Evolutionary conservation across 129 eudicot genomes (phyloP).

Genomic region (Pittosporum tobira): DNA sequence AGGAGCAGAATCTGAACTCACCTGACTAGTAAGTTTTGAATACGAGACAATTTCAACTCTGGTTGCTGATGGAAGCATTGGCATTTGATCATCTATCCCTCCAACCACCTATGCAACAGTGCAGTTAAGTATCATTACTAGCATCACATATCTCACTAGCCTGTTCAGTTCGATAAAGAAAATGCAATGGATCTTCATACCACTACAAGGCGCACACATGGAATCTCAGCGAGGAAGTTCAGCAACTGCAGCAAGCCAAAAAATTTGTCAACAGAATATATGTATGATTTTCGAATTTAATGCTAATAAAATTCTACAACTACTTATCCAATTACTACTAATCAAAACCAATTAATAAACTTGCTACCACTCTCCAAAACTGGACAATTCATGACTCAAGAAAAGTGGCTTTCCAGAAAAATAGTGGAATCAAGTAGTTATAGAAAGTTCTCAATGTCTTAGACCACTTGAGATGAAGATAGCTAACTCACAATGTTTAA

Average conservation of each 20-base stretch:
- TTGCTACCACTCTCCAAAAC: not conserved
- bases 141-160: not conserved
- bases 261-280: not conserved
- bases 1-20: slow-evolving; percentile 17
- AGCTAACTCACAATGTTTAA: slow-evolving; percentile 51
- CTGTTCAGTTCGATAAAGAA: not conserved
- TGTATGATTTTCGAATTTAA: not conserved
- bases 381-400: not conserved
- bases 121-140: not conserved
- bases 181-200: slow-evolving; percentile 26
- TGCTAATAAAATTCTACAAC: not conserved
- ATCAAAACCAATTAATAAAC: not conserved
- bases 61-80: slow-evolving; percentile 59
- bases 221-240: slow-evolving; percentile 84
- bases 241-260: slow-evolving; percentile 43
- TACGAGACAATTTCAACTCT: slow-evolving; percentile 63
- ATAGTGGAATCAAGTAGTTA: not conserved
- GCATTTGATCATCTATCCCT: slow-evolving; percentile 65
- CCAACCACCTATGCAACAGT: slow-evolving; percentile 64
- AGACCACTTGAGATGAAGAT: not conserved
- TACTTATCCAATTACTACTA: not conserved
- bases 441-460: slow-evolving; percentile 1
- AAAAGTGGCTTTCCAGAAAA: too few relatives aligned
- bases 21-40: slow-evolving; percentile 60
- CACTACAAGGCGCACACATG: slow-evolving; percentile 74